Evolutionary conservation across 192 early-diverging fungal genomes (phyloP), one percentile per base, ranked within the genome.

Genomic region (Linnemannia exigua): DNA sequence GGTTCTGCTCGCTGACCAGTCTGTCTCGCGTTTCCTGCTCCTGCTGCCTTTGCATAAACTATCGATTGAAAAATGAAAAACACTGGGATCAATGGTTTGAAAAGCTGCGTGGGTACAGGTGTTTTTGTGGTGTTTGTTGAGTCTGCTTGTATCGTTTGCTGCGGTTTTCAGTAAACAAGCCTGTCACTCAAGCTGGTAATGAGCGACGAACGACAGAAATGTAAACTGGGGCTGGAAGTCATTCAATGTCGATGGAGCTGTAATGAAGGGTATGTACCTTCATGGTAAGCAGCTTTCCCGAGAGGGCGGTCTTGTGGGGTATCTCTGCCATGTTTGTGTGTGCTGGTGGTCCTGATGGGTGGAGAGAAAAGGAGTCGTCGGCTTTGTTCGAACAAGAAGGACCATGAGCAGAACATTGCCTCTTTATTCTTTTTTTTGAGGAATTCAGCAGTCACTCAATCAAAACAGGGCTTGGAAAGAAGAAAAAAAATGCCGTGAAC

Each of bases 1-100:
- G 67, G 35, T 76, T 70, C 28, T 80, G 78, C 38, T 88, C 87
- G 47, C 69, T 48, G 50, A 84, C 87, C 54, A 84, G 25, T 44
- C 83, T 77, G 20, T 88, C 61, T 31, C 81, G 68, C 37, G 81
- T 80, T 58, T 79, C 81, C 47, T 63, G 77, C 33, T 83, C 81
- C 63, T 83, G 81, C 28, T 88, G 81, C 37, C 87, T 72, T 75
- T 88, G 87, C 87, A 88, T 88, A 51, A 88, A 88, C 81, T 84
- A 75, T 46, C 50, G n/a, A 31, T 25, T 36, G 58, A 50, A 75
- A 25, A 38, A 22, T 46, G 1, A n/a, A 22, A 41, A 61, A 47
- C 9, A 76, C 2, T 54, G 48, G 31, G n/a, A n/a, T n/a, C n/a
- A n/a, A n/a, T n/a, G n/a, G n/a, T n/a, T n/a, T n/a, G n/a, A n/a